phyloP scores from a whole-genome alignment of 169 alveolate species.

The Cryptosporidium felis region DNA sequence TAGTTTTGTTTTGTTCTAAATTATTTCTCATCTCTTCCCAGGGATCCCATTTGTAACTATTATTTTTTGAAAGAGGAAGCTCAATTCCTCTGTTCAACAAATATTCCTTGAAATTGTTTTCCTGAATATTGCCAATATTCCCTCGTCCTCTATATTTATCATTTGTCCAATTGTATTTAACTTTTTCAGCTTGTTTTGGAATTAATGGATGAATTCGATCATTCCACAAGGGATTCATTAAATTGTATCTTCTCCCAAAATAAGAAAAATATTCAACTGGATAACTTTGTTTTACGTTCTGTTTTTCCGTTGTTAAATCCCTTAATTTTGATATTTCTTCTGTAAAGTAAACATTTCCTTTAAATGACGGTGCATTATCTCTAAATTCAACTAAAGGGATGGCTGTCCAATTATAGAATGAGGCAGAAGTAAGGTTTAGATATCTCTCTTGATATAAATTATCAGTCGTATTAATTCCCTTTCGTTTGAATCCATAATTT shows the following conservation, averaged over 20 bases:
- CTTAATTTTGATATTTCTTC: background rate
- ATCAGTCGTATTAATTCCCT: no score
- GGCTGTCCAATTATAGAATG: no score
- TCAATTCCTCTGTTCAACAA: background rate
- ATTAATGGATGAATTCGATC: background rate
- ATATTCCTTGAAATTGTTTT: no score
- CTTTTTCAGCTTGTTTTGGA: background rate
- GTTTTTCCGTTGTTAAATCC: background rate
- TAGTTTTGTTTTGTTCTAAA: no score
- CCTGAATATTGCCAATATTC: background rate
- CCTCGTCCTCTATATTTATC: background rate
- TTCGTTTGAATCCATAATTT: no score
- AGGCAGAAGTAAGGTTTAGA: no score
- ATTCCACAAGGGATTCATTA: background rate
- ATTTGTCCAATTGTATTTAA: conserved; percentile 3
- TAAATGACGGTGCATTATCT: conserved; percentile 13
- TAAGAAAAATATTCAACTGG: background rate
- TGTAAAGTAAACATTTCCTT: conserved; percentile 27
- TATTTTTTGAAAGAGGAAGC: no score
- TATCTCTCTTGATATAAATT: no score
- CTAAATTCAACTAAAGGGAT: background rate
- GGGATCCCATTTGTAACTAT: no score
- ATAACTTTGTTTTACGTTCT: background rate
- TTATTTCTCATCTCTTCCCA: no score
- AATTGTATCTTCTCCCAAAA: background rate